phyloP scores from a whole-genome alignment of 768 basidiomycete genomes.

The Leucogyrophana mollusca region DNA sequence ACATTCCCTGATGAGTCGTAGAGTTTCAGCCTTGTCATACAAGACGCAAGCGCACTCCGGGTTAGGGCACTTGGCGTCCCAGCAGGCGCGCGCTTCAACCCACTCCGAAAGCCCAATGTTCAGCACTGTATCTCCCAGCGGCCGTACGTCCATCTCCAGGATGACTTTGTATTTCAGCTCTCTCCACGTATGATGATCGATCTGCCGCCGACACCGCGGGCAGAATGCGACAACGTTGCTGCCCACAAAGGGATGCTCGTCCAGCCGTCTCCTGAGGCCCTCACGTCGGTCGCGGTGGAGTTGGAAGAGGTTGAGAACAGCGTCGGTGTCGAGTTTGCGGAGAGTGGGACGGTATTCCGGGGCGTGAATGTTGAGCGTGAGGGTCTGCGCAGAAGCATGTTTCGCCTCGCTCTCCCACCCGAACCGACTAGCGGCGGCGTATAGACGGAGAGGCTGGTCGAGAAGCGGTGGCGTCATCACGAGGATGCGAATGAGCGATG shows the following conservation, averaged over 20 bases:
- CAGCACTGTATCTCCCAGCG: conserved; percentile 57
- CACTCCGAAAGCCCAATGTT: conserved; percentile 49
- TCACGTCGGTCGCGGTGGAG: conserved; percentile 56
- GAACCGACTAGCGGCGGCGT: conserved; percentile 53
- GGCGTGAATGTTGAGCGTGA: conserved; percentile 51
- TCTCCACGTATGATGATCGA: conserved; percentile 63
- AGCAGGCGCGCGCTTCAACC: conserved; percentile 60
- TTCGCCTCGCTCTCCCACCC: conserved; percentile 59
- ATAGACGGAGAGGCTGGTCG: conserved; percentile 50
- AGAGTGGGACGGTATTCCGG: conserved; percentile 44
- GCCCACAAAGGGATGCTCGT: conserved; percentile 58
- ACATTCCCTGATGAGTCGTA: conserved; percentile 54
- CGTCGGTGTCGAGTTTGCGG: conserved; percentile 44
- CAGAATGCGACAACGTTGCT: conserved; percentile 41
- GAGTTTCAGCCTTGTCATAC: conserved; percentile 55
- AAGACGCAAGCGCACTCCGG: conserved; percentile 44
- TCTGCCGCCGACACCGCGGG: conserved; percentile 44
- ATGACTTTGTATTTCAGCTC: conserved; percentile 59
- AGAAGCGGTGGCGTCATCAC: conserved; percentile 51
- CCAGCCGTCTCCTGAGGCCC: conserved; percentile 44
- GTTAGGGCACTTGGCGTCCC: conserved; percentile 54
- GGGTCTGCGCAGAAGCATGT: conserved; percentile 51
- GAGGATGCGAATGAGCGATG: conserved; percentile 58
- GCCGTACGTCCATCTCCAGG: conserved; percentile 56
- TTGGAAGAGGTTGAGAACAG: conserved; percentile 53